Base-by-base conservation (phyloP, 306 rosid genomes). In the Begonia loranthoides region DNA sequence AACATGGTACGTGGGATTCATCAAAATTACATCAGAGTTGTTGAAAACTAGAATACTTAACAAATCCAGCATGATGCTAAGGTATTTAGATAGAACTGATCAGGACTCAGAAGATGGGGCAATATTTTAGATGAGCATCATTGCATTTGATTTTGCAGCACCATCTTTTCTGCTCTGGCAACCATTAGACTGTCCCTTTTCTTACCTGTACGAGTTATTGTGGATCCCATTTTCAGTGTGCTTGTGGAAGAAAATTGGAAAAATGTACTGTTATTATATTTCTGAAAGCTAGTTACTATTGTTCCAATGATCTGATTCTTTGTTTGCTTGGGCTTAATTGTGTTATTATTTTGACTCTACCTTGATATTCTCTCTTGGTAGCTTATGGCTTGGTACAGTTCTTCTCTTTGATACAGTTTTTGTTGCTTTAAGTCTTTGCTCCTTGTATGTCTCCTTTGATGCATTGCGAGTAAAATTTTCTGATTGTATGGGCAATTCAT, bases 401-500 rank as follows among this genome's bases (percentile, higher is more conserved):
- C 76, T 79, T 15, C 86, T 52, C 74, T 67, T 79, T 12, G 86
- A 83, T 3, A 69, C 56, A 12, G 49, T 57, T 76, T 72, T 76
- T 46, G 72, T 70, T 48, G 67, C 73, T 66, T 71, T 71, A 17
- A 78, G 66, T 58, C 67, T 77, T 45, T 45, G 64, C 57, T 60
- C 58, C 52, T 61, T 61, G 33, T 54, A 62, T 28, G 59, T 68
- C 11, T 54, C 73, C 51, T 73, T 74, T 62, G 40, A 38, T 52
- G 82, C 65, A 47, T 54, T 55, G 51, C 69, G 47, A 13, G 79
- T 66, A 61, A 45, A 70, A 68, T 54, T 60, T 28, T 79, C 84
- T 61, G 81, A 81, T 41, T 65, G 74, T 54, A 76, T 68, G 13
- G 78, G 60, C 58, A 81, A 84, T 47, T 89, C 97, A 70, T 89